A percentile compares a stretch with the other conserved stretches of the same genome.
phyloP scores from a whole-genome alignment of 768 basidiomycete genomes.

The Mycena rebaudengoi region DNA sequence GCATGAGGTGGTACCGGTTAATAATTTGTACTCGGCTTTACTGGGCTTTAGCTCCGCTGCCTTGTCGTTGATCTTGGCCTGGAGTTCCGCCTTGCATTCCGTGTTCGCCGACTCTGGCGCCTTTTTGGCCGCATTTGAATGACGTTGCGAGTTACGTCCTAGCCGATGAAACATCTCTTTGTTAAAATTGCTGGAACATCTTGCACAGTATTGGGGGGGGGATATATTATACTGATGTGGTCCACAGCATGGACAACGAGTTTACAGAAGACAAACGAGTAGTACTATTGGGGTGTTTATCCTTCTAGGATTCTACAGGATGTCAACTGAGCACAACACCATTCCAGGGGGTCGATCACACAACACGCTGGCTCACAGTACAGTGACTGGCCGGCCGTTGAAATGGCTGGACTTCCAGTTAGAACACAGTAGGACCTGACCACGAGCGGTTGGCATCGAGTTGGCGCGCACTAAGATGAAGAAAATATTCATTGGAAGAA shows the following conservation, averaged over 20 bases:
- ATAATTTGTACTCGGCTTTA: not conserved
- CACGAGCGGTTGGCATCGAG: not conserved
- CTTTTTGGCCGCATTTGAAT: not conserved
- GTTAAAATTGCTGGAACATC: not conserved
- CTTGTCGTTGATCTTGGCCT: slow-evolving; percentile 4
- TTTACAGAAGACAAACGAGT: too few species aligned
- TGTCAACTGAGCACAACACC: too few species aligned
- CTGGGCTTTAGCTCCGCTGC: not conserved
- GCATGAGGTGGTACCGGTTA: not conserved
- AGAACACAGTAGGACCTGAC: too few species aligned
- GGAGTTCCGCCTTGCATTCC: slow-evolving; percentile 2
- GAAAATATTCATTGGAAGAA: too few species aligned
- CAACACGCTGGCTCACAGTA: too few species aligned
- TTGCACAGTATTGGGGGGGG: not conserved
- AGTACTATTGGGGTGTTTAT: too few species aligned
- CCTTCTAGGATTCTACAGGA: not conserved
- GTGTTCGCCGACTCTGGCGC: not conserved
- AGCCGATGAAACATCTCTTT: not conserved
- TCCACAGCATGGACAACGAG: too few species aligned
- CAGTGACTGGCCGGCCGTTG: too few species aligned
- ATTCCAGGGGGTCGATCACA: too few species aligned
- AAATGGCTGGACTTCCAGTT: too few species aligned
- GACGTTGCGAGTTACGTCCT: slow-evolving; percentile 2
- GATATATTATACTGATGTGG: too few species aligned
- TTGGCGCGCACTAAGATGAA: not conserved